Evolutionary conservation across 768 basidiomycete genomes (phyloP).

Genomic region (Saitozyma podzolica): DNA sequence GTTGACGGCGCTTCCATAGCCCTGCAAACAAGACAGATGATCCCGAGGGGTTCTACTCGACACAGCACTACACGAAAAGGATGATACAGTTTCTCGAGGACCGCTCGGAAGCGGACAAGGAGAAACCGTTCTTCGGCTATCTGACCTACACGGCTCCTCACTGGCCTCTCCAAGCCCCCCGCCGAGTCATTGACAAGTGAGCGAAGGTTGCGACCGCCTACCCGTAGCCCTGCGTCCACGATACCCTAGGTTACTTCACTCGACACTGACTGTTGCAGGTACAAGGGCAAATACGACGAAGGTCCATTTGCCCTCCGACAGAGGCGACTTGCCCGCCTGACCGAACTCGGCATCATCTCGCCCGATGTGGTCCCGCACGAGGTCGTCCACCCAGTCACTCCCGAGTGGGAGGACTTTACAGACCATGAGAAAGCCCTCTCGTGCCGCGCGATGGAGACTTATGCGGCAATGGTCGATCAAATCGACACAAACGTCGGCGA

Average conservation of each 20-base stretch:
- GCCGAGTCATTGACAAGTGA: neutral
- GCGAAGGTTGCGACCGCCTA: constrained; percentile 7
- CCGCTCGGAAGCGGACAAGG: constrained; percentile 12
- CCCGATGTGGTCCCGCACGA: constrained; percentile 25
- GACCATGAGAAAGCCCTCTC: constrained; percentile 29
- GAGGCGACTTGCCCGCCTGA: constrained; percentile 32
- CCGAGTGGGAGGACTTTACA: constrained; percentile 33
- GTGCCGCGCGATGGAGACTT: constrained; percentile 40
- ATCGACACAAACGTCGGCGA: constrained; percentile 47
- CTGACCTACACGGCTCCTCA: constrained; percentile 48
- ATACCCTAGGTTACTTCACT: constrained; percentile 11
- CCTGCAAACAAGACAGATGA: neutral
- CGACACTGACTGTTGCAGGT: constrained; percentile 11
- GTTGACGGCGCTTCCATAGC: neutral
- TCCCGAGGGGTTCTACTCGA: constrained; percentile 35
- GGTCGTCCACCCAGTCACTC: neutral
- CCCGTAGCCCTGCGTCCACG: constrained; percentile 30
- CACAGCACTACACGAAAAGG: constrained; percentile 30
- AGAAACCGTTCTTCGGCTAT: constrained; percentile 48
- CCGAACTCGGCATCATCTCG: constrained; percentile 34
- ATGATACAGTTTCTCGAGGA: constrained; percentile 25
- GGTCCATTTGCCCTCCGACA: constrained; percentile 42
- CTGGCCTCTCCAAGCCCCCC: constrained; percentile 9
- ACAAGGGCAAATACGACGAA: constrained; percentile 43
- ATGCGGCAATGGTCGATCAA: constrained; percentile 42